Base-by-base conservation (phyloP, 139 green algal genomes). In the Chloropicon primus region DNA sequence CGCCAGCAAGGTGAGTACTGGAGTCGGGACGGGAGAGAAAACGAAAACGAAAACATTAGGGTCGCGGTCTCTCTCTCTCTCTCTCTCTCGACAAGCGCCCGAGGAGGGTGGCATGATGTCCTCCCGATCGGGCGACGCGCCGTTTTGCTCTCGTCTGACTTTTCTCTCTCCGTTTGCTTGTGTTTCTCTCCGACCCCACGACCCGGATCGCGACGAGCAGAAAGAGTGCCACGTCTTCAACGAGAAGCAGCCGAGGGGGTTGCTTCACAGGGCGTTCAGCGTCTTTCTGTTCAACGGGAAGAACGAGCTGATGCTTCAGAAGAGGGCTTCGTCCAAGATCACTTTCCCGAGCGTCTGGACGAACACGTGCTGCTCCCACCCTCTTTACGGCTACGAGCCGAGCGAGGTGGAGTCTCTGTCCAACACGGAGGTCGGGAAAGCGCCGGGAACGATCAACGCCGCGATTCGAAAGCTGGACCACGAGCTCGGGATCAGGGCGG, bases 351-450 rank as follows among this genome's bases (percentile, higher is more conserved):
- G 78, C 1, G 90, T 96, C 54, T 98, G 94, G 94, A 98, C 94
- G 54, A 99, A 99, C 86, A 97, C 95, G 0, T 98, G 95, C 86
- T 99, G 95, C 89, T 92, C 81, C 74, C 95, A 99, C 84, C 95
- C 86, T 22, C 84, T 99, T 74, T 83, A 92, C 75, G 92, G 91
- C 1, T 87, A 96, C 26, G 22, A 72, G 0, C 92, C 92, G 1
- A 78, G 24, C 25, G 85, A 89, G 72, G 74, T 73, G 73, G 77
- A 77, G 77, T 21, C 41, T 24, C 3, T 27, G 23, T 53, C 72
- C 27, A 29, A 62, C 22, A 25, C 22, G 1, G 21, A 27, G 0
- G 41, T 17, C 41, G 41, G 41, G 41, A 62, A 17, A 17, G 17
- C 41, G 41, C 86, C 86, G 0, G 93, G 92, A 3, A 82, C 88